Conservation (phyloP, 176 grass and related monocot genomes). For the Tillandsia fasciculata region DNA sequence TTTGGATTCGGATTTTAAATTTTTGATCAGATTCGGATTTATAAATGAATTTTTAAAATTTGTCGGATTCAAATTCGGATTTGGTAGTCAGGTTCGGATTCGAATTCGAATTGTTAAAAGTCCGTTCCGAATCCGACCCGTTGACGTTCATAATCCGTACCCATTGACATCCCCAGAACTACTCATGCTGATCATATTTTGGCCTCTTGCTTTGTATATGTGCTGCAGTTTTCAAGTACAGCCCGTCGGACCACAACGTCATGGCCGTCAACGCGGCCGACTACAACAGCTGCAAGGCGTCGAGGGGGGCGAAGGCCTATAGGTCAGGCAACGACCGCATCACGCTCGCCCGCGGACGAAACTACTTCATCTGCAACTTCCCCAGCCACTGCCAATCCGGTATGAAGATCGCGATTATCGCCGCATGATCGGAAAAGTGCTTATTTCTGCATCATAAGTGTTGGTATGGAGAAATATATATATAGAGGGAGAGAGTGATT, state of each 20-base stretch:
- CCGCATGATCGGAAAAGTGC: neutral
- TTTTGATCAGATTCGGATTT: no score
- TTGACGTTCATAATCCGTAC: no score
- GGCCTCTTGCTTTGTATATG: neutral
- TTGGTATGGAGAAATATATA: no score
- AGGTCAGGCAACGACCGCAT: conserved; percentile 50
- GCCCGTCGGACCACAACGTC: conserved; percentile 53
- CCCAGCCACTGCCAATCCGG: conserved; percentile 45
- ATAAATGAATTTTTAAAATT: no score
- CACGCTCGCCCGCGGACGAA: conserved; percentile 35
- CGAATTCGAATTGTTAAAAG: no score
- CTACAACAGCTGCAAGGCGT: conserved; percentile 45
- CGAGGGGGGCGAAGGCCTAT: conserved; percentile 20
- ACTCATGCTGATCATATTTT: neutral
- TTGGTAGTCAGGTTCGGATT: no score
- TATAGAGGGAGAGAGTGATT: no score
- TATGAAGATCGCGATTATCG: conserved; percentile 68
- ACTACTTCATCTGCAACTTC: conserved; percentile 77
- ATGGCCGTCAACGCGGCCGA: conserved; percentile 41
- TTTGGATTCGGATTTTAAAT: no score
- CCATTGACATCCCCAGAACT: no score
- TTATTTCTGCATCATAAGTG: neutral
- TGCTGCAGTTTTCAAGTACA: conserved; percentile 62
- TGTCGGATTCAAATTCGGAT: no score
- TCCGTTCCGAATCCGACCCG: no score